A percentile compares a stretch with the other conserved stretches of the same genome.
phyloP scores from a whole-genome alignment of 163 green algal species.

The Volvox carteri region DNA sequence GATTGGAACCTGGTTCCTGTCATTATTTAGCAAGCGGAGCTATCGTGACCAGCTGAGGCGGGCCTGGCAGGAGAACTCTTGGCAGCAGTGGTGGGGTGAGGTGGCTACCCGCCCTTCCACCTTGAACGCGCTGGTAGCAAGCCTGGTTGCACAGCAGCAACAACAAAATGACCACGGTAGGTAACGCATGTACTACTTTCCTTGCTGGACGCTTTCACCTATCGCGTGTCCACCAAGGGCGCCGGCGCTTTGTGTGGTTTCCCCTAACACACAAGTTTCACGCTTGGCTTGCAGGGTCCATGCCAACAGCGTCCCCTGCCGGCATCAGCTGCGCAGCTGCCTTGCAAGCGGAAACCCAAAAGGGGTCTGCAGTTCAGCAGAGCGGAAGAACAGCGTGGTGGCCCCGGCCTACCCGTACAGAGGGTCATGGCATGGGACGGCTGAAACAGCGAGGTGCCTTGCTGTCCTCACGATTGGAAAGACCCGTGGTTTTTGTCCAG shows the following conservation, averaged over 20 bases:
- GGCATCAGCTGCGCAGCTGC: background rate
- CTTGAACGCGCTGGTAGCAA: constrained; percentile 76
- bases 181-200: background rate
- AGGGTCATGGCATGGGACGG: background rate
- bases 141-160: constrained; percentile 48
- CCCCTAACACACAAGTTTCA: no score
- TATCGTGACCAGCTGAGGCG: constrained; percentile 61
- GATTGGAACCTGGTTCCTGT: constrained; percentile 65
- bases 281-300: background rate
- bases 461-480: background rate
- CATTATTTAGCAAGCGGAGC: constrained; percentile 57
- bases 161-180: background rate
- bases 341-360: background rate
- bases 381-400: background rate
- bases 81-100: constrained; percentile 56
- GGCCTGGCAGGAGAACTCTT: constrained; percentile 52
- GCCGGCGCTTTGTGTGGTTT: no score
- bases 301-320: background rate
- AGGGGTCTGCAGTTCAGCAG: background rate
- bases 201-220: no score
- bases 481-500: constrained; percentile 54
- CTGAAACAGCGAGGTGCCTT: background rate
- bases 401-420: background rate
- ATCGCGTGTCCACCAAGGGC: no score
- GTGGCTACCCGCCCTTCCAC: constrained; percentile 53